A percentile compares a stretch with the other conserved stretches of the same genome.
Evolutionary conservation across 305 asterid species (phyloP).

Genomic region (Fraxinus baroniana): DNA sequence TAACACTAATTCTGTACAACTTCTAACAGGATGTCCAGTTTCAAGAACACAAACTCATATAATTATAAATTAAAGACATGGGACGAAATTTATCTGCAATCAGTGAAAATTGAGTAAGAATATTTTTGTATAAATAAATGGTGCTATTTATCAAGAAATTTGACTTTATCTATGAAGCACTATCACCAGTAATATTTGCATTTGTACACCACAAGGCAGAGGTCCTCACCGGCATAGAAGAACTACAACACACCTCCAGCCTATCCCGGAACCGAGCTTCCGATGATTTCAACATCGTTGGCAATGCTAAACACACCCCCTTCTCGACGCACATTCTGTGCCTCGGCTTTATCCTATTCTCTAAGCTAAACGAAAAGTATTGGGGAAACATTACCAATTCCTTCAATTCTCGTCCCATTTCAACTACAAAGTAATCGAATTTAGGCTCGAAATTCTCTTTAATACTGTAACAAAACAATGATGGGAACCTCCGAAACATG

Average conservation of each 20-base stretch:
- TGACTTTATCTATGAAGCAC: conserved; percentile 33
- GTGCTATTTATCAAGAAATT: conserved; percentile 11
- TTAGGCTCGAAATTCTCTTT: conserved; percentile 78
- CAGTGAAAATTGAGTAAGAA: conserved; percentile 17
- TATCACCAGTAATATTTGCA: conserved; percentile 31
- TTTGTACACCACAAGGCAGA: conserved; percentile 74
- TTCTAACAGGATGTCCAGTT: neutral
- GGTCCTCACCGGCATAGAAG: conserved; percentile 65
- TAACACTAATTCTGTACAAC: neutral
- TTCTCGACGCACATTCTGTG: conserved; percentile 74
- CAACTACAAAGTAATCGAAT: conserved; percentile 75
- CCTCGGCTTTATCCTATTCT: conserved; percentile 79
- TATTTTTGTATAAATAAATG: conserved; percentile 27
- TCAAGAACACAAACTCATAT: neutral
- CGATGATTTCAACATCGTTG: conserved; percentile 65
- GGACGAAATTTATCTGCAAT: neutral
- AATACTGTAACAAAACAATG: conserved; percentile 82
- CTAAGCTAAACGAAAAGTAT: conserved; percentile 85
- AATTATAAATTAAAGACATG: neutral
- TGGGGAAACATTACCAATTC: conserved; percentile 82
- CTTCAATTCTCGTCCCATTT: conserved; percentile 84
- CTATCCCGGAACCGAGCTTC: conserved; percentile 52
- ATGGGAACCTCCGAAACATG: conserved; percentile 75
- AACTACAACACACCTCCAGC: conserved; percentile 66
- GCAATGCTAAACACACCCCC: conserved; percentile 70